phyloP scores from a whole-genome alignment of 495 filamentous ascomycete genomes.

The Talaromyces proteolyticus region DNA sequence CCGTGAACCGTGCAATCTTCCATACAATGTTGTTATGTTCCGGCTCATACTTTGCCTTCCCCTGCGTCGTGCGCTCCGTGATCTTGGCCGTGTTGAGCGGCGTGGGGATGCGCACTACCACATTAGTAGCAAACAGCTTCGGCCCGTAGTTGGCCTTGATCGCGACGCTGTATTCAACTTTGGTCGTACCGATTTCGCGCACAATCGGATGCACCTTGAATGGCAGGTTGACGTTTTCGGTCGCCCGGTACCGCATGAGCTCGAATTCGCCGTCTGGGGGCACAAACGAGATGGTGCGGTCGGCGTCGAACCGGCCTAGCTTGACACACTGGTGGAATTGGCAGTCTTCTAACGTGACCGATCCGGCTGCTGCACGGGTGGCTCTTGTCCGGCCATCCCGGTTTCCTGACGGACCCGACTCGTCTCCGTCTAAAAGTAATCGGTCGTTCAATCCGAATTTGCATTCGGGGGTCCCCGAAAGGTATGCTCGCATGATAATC shows the following conservation, averaged over 20 bases:
- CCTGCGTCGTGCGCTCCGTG: slow-evolving; percentile 88
- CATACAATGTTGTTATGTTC: slow-evolving; percentile 97
- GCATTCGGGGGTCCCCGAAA: slow-evolving; percentile 94
- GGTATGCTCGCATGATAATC: slow-evolving; percentile 98
- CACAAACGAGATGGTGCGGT: slow-evolving; percentile 96
- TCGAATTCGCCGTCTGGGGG: slow-evolving; percentile 99
- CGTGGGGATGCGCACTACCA: slow-evolving; percentile 91
- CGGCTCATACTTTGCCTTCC: slow-evolving; percentile 97
- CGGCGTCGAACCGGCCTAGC: slow-evolving; percentile 92
- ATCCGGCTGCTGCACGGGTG: slow-evolving; percentile 91
- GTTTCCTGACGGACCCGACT: slow-evolving; percentile 51
- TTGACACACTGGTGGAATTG: slow-evolving; percentile 99
- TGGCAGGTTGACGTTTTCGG: slow-evolving; percentile 97
- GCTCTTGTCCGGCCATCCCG: slow-evolving; percentile 56
- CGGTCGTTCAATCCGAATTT: slow-evolving; percentile 99
- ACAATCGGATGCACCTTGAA: slow-evolving; percentile 99
- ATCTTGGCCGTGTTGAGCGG: slow-evolving; percentile 95
- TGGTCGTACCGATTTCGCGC: slow-evolving; percentile 93
- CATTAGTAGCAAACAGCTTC: slow-evolving; percentile 97
- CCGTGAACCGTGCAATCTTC: slow-evolving; percentile 97
- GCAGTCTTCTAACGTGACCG: slow-evolving; percentile 94
- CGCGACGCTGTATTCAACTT: slow-evolving; percentile 97
- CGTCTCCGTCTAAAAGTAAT: slow-evolving; percentile 79
- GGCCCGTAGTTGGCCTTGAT: slow-evolving; percentile 94
- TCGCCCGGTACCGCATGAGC: slow-evolving; percentile 98